These are phyloP conservation scores for Pseudogymnoascus sp. DNA, from an alignment of 2,329 filamentous ascomycete species.

Conservation along the genomic window DNA sequence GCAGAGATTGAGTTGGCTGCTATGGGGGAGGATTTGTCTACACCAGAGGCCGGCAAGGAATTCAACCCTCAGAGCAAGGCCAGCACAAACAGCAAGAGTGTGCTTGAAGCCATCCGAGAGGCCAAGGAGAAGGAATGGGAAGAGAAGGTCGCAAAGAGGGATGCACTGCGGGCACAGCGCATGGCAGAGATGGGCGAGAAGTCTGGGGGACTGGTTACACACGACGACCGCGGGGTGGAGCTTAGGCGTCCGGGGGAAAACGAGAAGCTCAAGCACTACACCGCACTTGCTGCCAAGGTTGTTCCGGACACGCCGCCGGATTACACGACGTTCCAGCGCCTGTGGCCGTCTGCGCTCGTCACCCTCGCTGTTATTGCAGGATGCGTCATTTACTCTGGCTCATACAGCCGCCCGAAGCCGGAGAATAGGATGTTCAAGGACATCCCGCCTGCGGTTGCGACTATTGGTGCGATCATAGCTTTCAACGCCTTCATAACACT, in stretches of 20 bases:
- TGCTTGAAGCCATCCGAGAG: slow-evolving; percentile 50
- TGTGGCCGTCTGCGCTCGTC: slow-evolving; percentile 47
- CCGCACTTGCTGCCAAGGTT: slow-evolving; percentile 39
- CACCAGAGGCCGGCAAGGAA: slow-evolving; percentile 12
- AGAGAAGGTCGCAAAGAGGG: slow-evolving; percentile 37
- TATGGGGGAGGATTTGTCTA: slow-evolving; percentile 23
- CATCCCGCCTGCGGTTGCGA: slow-evolving; percentile 55
- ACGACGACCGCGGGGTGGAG: slow-evolving; percentile 19
- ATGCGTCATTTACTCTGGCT: slow-evolving; percentile 37
- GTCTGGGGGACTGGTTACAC: slow-evolving; percentile 19
- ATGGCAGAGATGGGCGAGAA: slow-evolving; percentile 37
- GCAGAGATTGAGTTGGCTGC: slow-evolving; percentile 54
- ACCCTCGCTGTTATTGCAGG: slow-evolving; percentile 39
- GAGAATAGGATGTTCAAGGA: slow-evolving; percentile 50
- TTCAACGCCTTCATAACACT: slow-evolving; percentile 50
- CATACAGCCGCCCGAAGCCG: slow-evolving; percentile 46
- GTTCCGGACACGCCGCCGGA: slow-evolving; percentile 45
- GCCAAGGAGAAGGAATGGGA: slow-evolving; percentile 40
- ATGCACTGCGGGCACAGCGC: slow-evolving; percentile 39
- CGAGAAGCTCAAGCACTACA: slow-evolving; percentile 25
- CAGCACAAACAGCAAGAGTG: slow-evolving; percentile 51
- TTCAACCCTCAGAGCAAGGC: slow-evolving; percentile 26
- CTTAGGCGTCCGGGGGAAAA: slow-evolving; percentile 24
- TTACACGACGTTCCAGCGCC: slow-evolving; percentile 45
- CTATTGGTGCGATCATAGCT: slow-evolving; percentile 54